A percentile compares a stretch with the other conserved stretches of the same genome.
These are phyloP conservation scores for Xylariaceae sp. DNA, from an alignment of 2,329 filamentous ascomycete species.

Conservation along the genomic window DNA sequence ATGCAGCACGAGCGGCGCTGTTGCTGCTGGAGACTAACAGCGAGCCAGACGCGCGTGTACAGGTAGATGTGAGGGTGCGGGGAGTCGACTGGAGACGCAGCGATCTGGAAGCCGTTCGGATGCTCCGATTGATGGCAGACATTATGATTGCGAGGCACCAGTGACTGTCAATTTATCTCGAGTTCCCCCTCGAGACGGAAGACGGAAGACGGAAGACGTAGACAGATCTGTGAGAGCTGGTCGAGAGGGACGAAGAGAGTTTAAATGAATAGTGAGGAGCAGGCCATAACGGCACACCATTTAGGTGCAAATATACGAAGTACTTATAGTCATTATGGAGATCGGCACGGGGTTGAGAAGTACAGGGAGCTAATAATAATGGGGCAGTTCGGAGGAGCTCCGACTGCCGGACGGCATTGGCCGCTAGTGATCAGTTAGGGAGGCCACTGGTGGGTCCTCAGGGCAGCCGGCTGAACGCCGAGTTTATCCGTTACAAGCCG, in stretches of 20 bases:
- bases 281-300: background rate
- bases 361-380: background rate
- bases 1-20: slow-evolving; percentile 4
- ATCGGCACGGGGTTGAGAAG: background rate
- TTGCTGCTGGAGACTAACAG: slow-evolving; percentile 34
- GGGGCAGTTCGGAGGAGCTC: background rate
- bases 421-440: background rate
- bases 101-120: slow-evolving; percentile 53
- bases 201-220: slow-evolving; percentile 1
- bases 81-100: slow-evolving; percentile 44
- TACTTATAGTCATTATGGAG: background rate
- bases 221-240: background rate
- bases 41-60: slow-evolving; percentile 37
- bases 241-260: background rate
- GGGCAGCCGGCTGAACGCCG: slow-evolving; percentile 11
- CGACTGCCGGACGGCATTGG: background rate
- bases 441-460: too few relatives aligned
- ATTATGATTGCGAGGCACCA: slow-evolving; percentile 32
- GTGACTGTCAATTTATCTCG: background rate
- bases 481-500: slow-evolving; percentile 19
- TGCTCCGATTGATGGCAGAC: slow-evolving; percentile 52
- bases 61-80: slow-evolving; percentile 15
- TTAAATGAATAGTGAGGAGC: background rate
- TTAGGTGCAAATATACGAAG: background rate
- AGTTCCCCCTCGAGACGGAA: background rate